A percentile compares a stretch with the other conserved stretches of the same genome.
Conservation (phyloP, 306 rosid genomes). For the Dryas octopetala region DNA sequence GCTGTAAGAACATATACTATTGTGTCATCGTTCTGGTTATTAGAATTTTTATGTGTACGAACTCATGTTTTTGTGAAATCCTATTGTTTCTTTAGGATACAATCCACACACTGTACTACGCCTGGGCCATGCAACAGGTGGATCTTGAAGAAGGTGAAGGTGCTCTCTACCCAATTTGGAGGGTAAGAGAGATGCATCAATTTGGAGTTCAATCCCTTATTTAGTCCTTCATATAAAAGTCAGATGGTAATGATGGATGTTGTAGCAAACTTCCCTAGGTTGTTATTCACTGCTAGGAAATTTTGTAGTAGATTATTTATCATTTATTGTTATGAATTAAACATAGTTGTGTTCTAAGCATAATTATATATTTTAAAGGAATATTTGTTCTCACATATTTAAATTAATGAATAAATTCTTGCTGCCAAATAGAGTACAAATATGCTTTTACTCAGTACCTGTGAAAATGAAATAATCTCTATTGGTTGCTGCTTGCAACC, state of each 20-base stretch:
- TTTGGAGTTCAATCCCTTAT: conserved; percentile 77
- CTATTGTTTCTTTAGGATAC: conserved; percentile 53
- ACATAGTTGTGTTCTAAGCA: not conserved
- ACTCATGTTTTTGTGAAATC: not conserved
- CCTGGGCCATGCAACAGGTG: conserved; percentile 89
- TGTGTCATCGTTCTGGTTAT: not conserved
- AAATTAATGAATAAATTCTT: no score
- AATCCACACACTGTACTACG: conserved; percentile 80
- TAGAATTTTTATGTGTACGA: not conserved
- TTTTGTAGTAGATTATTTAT: conserved; percentile 4
- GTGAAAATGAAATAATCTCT: not conserved
- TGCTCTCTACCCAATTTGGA: conserved; percentile 72
- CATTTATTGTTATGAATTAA: conserved; percentile 3
- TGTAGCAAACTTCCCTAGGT: conserved; percentile 18
- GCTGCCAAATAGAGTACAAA: no score
- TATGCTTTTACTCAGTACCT: no score
- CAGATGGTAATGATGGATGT: no score
- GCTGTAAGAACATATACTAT: not conserved
- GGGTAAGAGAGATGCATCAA: conserved; percentile 79
- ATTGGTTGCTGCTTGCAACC: not conserved
- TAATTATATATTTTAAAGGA: not conserved
- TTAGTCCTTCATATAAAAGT: conserved; percentile 23
- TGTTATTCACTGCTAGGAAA: conserved; percentile 30
- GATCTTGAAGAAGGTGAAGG: conserved; percentile 76
- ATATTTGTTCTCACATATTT: no score